Conservation (phyloP, 495 filamentous ascomycete species). For the Penicillium nucicola region DNA sequence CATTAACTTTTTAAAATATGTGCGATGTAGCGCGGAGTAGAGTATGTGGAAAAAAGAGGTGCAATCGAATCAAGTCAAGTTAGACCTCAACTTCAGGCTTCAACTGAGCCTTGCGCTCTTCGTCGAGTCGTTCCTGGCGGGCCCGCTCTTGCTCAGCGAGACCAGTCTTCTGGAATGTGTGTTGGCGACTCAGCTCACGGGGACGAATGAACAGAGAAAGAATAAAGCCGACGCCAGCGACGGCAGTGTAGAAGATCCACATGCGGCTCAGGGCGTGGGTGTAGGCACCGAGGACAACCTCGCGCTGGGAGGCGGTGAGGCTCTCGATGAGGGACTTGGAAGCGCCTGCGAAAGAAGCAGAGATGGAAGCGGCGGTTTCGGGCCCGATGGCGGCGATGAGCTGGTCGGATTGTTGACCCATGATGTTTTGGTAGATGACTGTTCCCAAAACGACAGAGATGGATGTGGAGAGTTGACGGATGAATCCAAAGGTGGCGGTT, state of each 20-base stretch:
- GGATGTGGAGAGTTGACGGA: conserved; percentile 49
- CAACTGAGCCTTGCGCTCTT: conserved; percentile 20
- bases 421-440: conserved; percentile 56
- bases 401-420: conserved; percentile 37
- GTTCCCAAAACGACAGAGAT: conserved; percentile 54
- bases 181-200: conserved; percentile 54
- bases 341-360: conserved; percentile 52
- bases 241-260: conserved; percentile 63
- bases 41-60: not conserved
- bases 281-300: conserved; percentile 52
- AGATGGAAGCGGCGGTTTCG: conserved; percentile 27
- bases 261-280: conserved; percentile 57
- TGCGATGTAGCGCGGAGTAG: not conserved
- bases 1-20: not conserved
- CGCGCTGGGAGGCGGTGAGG: conserved; percentile 44
- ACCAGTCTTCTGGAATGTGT: conserved; percentile 61
- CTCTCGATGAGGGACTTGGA: conserved; percentile 53
- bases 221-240: conserved; percentile 53
- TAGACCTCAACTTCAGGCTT: conserved; percentile 29
- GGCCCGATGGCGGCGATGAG: conserved; percentile 37
- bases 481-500: conserved; percentile 51
- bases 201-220: conserved; percentile 53
- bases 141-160: conserved; percentile 50
- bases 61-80: not conserved
- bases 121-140: conserved; percentile 34